Evolutionary conservation across 345 rosid genomes (phyloP).

Genomic region (Euphorbia peplus): DNA sequence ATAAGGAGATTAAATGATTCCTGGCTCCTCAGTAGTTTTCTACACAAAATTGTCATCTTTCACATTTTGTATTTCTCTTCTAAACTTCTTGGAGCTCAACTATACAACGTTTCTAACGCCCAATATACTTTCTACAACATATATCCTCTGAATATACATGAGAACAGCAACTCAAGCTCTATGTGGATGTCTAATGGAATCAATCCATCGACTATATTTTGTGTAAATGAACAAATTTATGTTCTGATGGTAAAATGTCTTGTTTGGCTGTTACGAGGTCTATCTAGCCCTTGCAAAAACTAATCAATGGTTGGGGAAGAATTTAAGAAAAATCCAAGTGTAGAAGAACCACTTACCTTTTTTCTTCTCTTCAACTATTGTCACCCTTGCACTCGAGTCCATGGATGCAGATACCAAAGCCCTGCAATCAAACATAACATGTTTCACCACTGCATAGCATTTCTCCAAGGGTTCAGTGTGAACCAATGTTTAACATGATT

Average conservation of each 20-base stretch:
- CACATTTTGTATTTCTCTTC: neutral
- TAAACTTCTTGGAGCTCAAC: neutral
- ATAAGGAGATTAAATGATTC: neutral
- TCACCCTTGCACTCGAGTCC: conserved; percentile 91
- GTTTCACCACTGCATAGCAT: conserved; percentile 9
- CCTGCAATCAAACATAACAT: conserved; percentile 41
- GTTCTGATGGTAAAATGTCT: neutral
- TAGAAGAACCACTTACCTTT: conserved; percentile 34
- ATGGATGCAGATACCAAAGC: conserved; percentile 74
- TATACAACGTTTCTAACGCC: neutral
- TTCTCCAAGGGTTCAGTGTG: conserved; percentile 2
- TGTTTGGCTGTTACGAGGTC: conserved; percentile 1
- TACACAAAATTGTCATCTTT: neutral
- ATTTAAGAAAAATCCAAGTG: neutral
- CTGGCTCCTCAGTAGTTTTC: neutral
- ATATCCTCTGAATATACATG: neutral
- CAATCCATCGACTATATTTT: neutral
- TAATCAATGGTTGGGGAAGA: neutral
- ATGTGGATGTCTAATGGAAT: neutral
- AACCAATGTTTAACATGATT: neutral
- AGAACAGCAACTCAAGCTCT: neutral
- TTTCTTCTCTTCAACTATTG: conserved; percentile 43
- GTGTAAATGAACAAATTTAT: neutral
- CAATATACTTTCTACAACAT: neutral
- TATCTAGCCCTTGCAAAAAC: neutral